These are phyloP conservation scores for Solidago caesia DNA, from an alignment of 129 eudicot genomes.

Conservation along the genomic window DNA sequence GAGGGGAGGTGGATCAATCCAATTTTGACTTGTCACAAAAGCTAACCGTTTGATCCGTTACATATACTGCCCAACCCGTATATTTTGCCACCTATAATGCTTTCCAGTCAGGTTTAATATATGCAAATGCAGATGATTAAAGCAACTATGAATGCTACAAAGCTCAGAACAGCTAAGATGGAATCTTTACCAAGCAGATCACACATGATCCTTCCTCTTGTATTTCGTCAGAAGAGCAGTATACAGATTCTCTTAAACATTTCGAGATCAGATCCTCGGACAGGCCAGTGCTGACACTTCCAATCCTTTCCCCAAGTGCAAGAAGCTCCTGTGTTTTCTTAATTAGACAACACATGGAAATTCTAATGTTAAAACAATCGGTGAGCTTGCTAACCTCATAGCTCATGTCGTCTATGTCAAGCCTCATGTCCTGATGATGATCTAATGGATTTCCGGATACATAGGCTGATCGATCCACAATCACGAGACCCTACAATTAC, in stretches of 20 bases:
- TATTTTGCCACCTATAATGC: background rate
- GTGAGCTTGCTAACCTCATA: slow-evolving; percentile 44
- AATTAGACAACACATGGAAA: background rate
- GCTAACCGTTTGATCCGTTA: background rate
- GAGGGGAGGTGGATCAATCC: background rate
- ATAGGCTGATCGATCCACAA: slow-evolving; percentile 43
- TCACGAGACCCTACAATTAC: slow-evolving; percentile 50
- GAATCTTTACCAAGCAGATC: slow-evolving; percentile 66
- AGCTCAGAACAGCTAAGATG: background rate
- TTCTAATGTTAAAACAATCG: background rate
- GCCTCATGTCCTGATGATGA: slow-evolving; percentile 63
- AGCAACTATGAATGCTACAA: background rate
- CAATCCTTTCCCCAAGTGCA: slow-evolving; percentile 68
- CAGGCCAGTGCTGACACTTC: slow-evolving; percentile 63
- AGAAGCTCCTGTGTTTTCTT: slow-evolving; percentile 59
- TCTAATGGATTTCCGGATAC: slow-evolving; percentile 49
- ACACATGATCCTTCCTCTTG: slow-evolving; percentile 61
- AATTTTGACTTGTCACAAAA: background rate
- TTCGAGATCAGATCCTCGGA: slow-evolving; percentile 45
- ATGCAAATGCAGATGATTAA: background rate
- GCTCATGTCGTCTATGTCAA: slow-evolving; percentile 62
- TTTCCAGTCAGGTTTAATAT: background rate
- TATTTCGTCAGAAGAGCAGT: slow-evolving; percentile 50
- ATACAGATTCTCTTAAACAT: slow-evolving; percentile 50
- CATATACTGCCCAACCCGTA: background rate